phyloP scores from a whole-genome alignment of 257 asterid species.

The Gardenia jasminoides region DNA sequence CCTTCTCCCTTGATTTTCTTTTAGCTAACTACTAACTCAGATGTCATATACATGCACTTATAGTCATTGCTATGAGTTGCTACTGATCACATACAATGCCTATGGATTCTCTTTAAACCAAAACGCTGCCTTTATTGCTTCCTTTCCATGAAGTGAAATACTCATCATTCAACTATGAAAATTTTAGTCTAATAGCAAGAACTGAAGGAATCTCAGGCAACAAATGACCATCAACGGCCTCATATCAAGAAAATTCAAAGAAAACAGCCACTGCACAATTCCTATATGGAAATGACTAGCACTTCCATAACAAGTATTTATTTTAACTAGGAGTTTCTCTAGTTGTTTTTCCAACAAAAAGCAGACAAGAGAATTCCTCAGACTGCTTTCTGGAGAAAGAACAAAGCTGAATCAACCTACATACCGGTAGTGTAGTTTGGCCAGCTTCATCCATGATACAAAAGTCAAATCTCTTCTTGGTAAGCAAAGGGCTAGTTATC shows the following conservation, averaged over 20 bases:
- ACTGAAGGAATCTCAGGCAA: neutral
- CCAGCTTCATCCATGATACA: constrained; percentile 99
- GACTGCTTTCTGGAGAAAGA: neutral
- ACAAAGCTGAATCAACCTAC: constrained; percentile 10
- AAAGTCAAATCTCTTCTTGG: constrained; percentile 77
- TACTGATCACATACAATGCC: neutral
- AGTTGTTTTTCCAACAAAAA: neutral
- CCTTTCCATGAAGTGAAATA: neutral
- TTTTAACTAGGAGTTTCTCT: neutral
- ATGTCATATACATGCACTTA: neutral
- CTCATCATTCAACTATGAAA: neutral
- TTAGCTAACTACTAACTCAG: neutral
- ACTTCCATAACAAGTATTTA: neutral
- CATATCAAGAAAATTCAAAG: neutral
- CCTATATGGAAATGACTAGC: neutral
- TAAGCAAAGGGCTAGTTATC: constrained; percentile 79
- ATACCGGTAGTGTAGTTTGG: constrained; percentile 91
- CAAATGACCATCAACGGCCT: neutral
- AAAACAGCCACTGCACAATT: neutral
- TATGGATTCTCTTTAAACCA: no score
- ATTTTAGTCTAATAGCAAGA: neutral
- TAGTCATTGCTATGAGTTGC: neutral
- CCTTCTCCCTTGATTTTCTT: neutral
- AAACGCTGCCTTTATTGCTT: no score
- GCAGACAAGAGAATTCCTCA: neutral